Evolutionary conservation across 257 asterid genomes (phyloP), one percentile per base, ranked within the genome.

Genomic region (Lavandula angustifolia): DNA sequence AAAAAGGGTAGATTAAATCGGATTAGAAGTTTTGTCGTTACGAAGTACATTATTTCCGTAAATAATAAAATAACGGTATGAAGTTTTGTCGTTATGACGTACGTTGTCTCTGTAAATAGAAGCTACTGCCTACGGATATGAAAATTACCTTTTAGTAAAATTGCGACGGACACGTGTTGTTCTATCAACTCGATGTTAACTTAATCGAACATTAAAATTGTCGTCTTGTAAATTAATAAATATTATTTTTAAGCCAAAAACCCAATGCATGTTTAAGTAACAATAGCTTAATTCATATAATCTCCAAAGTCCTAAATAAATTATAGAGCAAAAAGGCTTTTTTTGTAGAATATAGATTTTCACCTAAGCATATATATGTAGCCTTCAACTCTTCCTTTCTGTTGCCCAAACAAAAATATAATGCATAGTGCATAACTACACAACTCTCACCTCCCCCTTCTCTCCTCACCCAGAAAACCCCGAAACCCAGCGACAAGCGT

Each of bases 351-450:
- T 44, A 62, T 62, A 50, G 27, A 57, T 46, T 47, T 59, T 54
- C 57, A 59, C 70, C 66, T 44, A 54, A 38, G 66, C 60, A 53
- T 33, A 47, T 60, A 43, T 69, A 38, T 35, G 16, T 49, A 35
- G 53, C 55, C 53, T 51, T 50, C 56, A 56, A 56, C 54, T 71
- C 55, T 43, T 13, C 43, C 54, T 56, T 67, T 38, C 46, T 60
- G 73, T 37, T 55, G 54, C 64, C 63, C 41, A 66, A 43, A 61
- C 46, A 62, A 44, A 47, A 59, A 65, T 61, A 52, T 47, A 9
- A 70, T 66, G 55, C 76, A 54, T 67, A 62, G 73, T 68, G 60
- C 62, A 66, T 33, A 67, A 66, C 73, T 74, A 48, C 66, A 43
- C 12, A 65, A 29, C 44, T 32, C 68, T 44, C 68, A 41, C n/a